Evolutionary conservation across 78 protist genomes (phyloP).

Genomic region (Capsaspora owczarzaki): DNA sequence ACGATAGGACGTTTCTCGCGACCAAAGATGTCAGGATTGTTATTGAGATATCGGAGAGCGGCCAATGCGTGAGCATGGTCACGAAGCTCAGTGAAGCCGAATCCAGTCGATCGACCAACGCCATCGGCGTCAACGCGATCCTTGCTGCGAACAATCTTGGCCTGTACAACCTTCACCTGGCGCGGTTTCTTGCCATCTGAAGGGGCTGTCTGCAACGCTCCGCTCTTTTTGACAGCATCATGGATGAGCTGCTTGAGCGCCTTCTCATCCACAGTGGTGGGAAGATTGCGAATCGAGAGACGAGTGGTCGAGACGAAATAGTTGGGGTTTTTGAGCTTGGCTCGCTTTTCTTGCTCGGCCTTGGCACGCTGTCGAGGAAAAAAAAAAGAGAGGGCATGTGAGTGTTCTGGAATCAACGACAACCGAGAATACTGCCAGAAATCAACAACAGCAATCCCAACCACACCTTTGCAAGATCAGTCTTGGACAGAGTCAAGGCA

Average conservation of each 20-base stretch:
- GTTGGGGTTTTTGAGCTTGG: slow-evolving; percentile 27
- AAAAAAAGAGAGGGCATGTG: too few relatives aligned
- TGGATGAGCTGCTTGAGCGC: not conserved
- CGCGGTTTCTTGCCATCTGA: too few relatives aligned
- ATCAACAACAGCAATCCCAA: too few relatives aligned
- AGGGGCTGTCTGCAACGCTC: too few relatives aligned
- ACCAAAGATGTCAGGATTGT: slow-evolving; percentile 15
- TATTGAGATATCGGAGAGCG: not conserved
- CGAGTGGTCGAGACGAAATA: slow-evolving; percentile 28
- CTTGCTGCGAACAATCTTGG: not conserved
- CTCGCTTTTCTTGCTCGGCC: not conserved
- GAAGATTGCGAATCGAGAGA: slow-evolving; percentile 27
- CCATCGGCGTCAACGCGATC: not conserved
- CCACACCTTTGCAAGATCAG: not conserved
- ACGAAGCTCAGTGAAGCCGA: not conserved
- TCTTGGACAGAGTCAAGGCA: not conserved
- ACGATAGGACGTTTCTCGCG: slow-evolving; percentile 18
- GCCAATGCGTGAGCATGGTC: slow-evolving; percentile 19
- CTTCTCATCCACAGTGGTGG: not conserved
- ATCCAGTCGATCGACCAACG: not conserved
- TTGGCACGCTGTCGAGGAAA: too few relatives aligned
- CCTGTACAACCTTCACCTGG: not conserved
- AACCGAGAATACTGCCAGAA: too few relatives aligned
- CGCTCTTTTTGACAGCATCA: not conserved
- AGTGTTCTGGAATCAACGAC: too few relatives aligned